These are phyloP conservation scores for Ceratocystiopsis brevicomis DNA, from an alignment of 2,329 filamentous ascomycete genomes.

Conservation along the genomic window DNA sequence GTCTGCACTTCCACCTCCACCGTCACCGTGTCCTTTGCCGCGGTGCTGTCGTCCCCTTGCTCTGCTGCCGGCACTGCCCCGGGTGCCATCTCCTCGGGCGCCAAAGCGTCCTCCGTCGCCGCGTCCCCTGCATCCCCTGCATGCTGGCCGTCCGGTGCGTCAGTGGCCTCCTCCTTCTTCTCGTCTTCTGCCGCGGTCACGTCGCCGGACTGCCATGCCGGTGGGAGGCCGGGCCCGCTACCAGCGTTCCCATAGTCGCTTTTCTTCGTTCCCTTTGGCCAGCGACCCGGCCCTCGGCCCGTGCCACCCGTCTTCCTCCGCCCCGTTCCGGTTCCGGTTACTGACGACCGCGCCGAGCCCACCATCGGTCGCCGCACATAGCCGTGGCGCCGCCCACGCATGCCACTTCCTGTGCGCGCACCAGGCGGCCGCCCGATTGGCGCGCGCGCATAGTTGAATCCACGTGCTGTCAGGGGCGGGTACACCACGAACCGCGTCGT, in stretches of 20 bases:
- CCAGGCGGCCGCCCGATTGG: conserved; percentile 21
- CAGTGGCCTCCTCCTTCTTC: not conserved
- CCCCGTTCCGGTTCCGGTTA: conserved; percentile 2
- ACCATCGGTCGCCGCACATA: conserved; percentile 15
- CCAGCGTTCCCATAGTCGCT: conserved; percentile 48
- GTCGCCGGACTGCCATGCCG: conserved; percentile 27
- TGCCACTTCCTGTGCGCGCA: conserved; percentile 16
- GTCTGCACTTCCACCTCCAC: conserved; percentile 21
- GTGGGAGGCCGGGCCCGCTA: conserved; percentile 44
- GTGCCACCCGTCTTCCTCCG: conserved; percentile 39
- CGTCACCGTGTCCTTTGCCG: conserved; percentile 16
- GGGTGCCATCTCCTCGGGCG: too few relatives aligned
- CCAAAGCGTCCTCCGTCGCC: too few relatives aligned
- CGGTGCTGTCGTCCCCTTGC: conserved; percentile 1
- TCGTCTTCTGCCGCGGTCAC: conserved; percentile 14
- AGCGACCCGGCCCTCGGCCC: conserved; percentile 43
- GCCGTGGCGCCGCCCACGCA: conserved; percentile 18
- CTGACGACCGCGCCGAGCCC: conserved; percentile 20
- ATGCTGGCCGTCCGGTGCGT: not conserved
- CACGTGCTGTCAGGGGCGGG: conserved; percentile 39
- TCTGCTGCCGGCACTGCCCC: conserved; percentile 15
- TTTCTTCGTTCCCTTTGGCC: conserved; percentile 51
- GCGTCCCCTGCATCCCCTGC: too few relatives aligned
- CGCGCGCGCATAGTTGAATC: conserved; percentile 26
- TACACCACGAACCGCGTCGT: conserved; percentile 60